Conservation (phyloP, 768 basidiomycete genomes). For the Leccinum fibrillosum region DNA sequence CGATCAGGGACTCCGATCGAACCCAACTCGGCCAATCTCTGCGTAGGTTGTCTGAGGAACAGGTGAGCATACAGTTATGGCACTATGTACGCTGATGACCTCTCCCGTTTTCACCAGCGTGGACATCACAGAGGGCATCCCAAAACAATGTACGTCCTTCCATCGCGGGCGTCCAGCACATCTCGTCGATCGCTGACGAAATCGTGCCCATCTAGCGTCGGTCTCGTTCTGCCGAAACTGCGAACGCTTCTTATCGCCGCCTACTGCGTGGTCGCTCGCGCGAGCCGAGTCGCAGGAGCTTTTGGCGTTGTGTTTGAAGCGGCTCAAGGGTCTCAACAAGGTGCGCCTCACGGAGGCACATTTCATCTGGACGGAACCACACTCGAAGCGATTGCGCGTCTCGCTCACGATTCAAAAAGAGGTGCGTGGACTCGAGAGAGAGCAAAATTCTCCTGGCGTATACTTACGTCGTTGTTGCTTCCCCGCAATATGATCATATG, state of each 20-base stretch:
- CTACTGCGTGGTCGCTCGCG: slow-evolving; percentile 79
- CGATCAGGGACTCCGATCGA: slow-evolving; percentile 74
- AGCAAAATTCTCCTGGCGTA: too few species aligned
- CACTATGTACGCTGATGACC: neutral
- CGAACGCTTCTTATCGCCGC: slow-evolving; percentile 92
- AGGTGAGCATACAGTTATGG: slow-evolving; percentile 46
- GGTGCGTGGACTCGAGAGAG: slow-evolving; percentile 38
- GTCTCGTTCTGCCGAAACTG: slow-evolving; percentile 95
- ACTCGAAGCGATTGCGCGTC: slow-evolving; percentile 88
- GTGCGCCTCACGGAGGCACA: slow-evolving; percentile 97
- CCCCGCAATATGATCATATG: neutral
- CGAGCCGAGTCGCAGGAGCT: slow-evolving; percentile 91
- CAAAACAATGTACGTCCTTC: slow-evolving; percentile 73
- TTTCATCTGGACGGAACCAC: slow-evolving; percentile 99
- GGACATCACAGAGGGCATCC: slow-evolving; percentile 98
- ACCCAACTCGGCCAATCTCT: slow-evolving; percentile 90
- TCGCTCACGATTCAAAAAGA: slow-evolving; percentile 99
- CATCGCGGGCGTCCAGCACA: neutral
- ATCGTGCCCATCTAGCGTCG: slow-evolving; percentile 50
- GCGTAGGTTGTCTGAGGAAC: slow-evolving; percentile 85
- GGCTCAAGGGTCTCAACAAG: slow-evolving; percentile 90
- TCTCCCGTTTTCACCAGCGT: slow-evolving; percentile 45
- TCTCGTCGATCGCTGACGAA: neutral
- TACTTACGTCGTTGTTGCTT: neutral
- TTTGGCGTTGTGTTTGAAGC: slow-evolving; percentile 90